These are phyloP conservation scores for Pyrus pyrifolia DNA, from an alignment of 306 rosid genomes.

Conservation along the genomic window DNA sequence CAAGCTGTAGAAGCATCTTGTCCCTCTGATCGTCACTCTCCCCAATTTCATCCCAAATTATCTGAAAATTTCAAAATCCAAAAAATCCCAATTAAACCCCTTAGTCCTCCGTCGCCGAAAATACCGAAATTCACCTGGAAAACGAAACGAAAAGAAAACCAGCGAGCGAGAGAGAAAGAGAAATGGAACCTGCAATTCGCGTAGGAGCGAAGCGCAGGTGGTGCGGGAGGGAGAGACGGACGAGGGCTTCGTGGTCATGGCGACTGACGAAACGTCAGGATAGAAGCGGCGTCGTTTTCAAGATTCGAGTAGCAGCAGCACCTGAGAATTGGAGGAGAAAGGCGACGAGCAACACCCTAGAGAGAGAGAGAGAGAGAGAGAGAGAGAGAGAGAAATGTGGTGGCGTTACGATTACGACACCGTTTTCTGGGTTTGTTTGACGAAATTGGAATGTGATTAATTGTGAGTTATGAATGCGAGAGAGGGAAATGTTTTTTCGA, in stretches of 20 bases:
- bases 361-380: not conserved
- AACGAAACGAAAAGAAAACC: not conserved
- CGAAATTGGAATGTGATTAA: not conserved
- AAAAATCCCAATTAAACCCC: not conserved
- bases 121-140: not conserved
- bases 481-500: not conserved
- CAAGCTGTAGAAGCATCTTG: slow-evolving; percentile 77
- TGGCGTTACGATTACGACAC: slow-evolving; percentile 16
- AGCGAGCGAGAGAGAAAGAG: not conserved
- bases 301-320: not conserved
- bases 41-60: slow-evolving; percentile 94
- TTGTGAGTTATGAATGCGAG: not conserved
- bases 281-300: not conserved
- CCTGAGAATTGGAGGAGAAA: not conserved
- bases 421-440: slow-evolving; percentile 1
- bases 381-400: not conserved
- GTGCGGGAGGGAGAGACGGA: slow-evolving; percentile 72
- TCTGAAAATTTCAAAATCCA: slow-evolving; percentile 16
- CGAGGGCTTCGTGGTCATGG: slow-evolving; percentile 36
- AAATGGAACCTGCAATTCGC: slow-evolving; percentile 61
- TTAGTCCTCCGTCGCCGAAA: too few species aligned
- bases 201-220: slow-evolving; percentile 89
- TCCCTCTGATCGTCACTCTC: slow-evolving; percentile 72
- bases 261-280: not conserved
- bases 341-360: slow-evolving; percentile 10